phyloP scores from a whole-genome alignment of 768 basidiomycete species.

The Peribolospora baueri region DNA sequence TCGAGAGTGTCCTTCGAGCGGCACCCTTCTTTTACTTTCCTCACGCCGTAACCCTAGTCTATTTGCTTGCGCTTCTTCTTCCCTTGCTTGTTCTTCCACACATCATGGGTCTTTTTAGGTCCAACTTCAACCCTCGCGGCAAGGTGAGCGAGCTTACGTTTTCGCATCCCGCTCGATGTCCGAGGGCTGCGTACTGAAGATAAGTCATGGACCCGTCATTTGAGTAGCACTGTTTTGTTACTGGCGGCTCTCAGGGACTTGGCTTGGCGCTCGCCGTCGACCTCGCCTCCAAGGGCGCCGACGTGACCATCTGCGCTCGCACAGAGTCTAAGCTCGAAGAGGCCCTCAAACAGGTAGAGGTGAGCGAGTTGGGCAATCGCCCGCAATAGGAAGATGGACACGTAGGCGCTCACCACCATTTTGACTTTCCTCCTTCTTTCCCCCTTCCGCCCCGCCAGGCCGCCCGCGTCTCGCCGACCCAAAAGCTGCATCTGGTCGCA shows the following conservation, averaged over 20 bases:
- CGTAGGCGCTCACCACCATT: too few species aligned
- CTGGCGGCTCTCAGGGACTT: constrained; percentile 59
- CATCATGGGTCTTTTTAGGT: constrained; percentile 5
- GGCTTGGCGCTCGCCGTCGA: constrained; percentile 48
- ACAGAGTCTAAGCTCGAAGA: constrained; percentile 37
- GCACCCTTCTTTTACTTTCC: too few species aligned
- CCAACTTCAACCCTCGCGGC: constrained; percentile 29
- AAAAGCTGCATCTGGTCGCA: constrained; percentile 41
- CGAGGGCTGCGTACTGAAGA: neutral
- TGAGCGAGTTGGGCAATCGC: constrained; percentile 16
- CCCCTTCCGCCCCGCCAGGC: constrained; percentile 20
- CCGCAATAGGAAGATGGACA: too few species aligned
- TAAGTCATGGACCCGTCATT: neutral
- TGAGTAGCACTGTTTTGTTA: constrained; percentile 54
- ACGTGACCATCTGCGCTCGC: constrained; percentile 66
- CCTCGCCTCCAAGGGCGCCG: constrained; percentile 42
- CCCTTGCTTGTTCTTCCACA: too few species aligned
- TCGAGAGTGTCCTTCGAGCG: too few species aligned
- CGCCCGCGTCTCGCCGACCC: constrained; percentile 30
- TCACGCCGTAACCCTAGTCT: too few species aligned
- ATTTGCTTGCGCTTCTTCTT: too few species aligned
- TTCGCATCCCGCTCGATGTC: neutral
- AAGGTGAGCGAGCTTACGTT: constrained; percentile 16
- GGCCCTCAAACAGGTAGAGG: constrained; percentile 42
- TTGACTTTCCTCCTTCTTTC: neutral